Evolutionary conservation across 768 basidiomycete species (phyloP).

Genomic region (Suillus discolor): DNA sequence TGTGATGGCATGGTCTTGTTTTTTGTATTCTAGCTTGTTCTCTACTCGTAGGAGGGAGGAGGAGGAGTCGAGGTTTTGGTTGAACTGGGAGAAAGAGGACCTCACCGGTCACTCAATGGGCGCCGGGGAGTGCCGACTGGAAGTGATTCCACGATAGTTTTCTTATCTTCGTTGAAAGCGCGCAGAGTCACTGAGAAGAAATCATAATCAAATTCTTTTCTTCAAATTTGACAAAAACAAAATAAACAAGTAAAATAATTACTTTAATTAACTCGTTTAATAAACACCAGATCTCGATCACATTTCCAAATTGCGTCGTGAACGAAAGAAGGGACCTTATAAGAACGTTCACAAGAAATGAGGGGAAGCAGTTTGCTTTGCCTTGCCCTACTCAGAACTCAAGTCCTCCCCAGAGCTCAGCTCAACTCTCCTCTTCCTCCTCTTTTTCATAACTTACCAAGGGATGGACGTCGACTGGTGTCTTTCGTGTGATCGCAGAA

Average conservation of each 20-base stretch:
- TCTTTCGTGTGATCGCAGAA: conserved; percentile 59
- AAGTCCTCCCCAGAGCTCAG: conserved; percentile 8
- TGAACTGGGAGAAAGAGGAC: too few relatives aligned
- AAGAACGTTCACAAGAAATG: conserved; percentile 20
- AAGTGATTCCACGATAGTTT: neutral
- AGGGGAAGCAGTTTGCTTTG: conserved; percentile 11
- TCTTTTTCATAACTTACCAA: neutral
- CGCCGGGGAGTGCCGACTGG: conserved; percentile 9
- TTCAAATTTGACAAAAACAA: conserved; percentile 4
- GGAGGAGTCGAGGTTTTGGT: too few relatives aligned
- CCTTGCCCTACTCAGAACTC: conserved; percentile 22
- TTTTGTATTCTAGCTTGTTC: too few relatives aligned
- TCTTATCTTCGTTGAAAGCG: conserved; percentile 8
- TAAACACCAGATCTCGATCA: conserved; percentile 28
- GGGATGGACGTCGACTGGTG: conserved; percentile 73
- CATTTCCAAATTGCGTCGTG: conserved; percentile 4
- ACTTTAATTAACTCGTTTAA: conserved; percentile 34
- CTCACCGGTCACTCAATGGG: conserved; percentile 14
- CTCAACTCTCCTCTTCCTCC: neutral
- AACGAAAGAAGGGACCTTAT: conserved; percentile 30
- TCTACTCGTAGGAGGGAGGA: too few relatives aligned
- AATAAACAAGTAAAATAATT: conserved; percentile 17
- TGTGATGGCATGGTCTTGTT: too few relatives aligned
- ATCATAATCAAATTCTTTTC: conserved; percentile 8
- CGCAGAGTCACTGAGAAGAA: conserved; percentile 1